These are phyloP conservation scores for Botrytis hyacinthi DNA, from an alignment of 2,329 filamentous ascomycete species.

Conservation along the genomic window DNA sequence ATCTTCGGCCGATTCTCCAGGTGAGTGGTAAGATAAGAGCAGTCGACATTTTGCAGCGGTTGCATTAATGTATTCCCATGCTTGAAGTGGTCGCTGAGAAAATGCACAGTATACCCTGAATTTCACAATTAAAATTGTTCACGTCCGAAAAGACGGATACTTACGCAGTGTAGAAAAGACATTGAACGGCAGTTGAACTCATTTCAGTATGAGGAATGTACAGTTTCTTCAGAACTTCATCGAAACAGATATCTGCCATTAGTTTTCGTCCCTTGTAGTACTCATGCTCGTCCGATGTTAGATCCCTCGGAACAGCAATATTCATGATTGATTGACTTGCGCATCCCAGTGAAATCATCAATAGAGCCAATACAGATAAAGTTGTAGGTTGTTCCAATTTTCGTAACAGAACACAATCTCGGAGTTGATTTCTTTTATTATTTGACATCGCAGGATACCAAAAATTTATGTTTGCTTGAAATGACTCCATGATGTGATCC, in stretches of 20 bases:
- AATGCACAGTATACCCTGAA: constrained; percentile 50
- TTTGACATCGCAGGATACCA: constrained; percentile 53
- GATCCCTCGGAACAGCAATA: constrained; percentile 26
- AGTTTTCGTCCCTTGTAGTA: constrained; percentile 31
- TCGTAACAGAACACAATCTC: neutral
- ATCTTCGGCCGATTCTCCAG: constrained; percentile 42
- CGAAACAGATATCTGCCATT: constrained; percentile 32
- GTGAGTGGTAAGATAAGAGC: constrained; percentile 46
- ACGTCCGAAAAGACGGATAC: constrained; percentile 21
- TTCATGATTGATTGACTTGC: constrained; percentile 44
- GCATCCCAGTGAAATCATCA: constrained; percentile 50
- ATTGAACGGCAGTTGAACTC: constrained; percentile 48
- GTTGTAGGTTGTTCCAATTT: neutral
- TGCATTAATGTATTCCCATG: constrained; percentile 51
- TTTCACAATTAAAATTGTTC: neutral
- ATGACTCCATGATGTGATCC: constrained; percentile 44
- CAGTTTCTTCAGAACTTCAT: constrained; percentile 46
- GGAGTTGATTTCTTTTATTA: constrained; percentile 36
- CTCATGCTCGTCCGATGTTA: constrained; percentile 37
- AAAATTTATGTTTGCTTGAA: constrained; percentile 50
- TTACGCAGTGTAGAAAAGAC: constrained; percentile 51
- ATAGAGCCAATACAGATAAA: constrained; percentile 43
- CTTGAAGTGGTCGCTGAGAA: constrained; percentile 49
- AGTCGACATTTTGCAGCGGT: constrained; percentile 51
- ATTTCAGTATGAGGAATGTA: constrained; percentile 48